phyloP scores from a whole-genome alignment of 2,329 filamentous ascomycete species.

The Cercospora citrullina region DNA sequence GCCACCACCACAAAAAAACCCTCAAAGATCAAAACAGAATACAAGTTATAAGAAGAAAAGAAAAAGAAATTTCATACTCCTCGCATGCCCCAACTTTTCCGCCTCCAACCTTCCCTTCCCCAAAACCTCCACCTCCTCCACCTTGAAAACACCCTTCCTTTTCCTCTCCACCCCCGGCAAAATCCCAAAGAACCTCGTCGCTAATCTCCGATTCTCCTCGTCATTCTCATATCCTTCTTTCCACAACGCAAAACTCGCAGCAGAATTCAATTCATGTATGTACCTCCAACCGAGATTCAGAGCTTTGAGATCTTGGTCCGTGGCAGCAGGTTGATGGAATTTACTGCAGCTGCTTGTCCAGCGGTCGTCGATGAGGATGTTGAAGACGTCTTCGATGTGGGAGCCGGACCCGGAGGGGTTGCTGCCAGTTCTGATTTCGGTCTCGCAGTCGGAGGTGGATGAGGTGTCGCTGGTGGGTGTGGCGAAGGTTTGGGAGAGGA shows the following conservation, averaged over 20 bases:
- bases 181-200: conserved; percentile 20
- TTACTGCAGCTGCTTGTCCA: not conserved
- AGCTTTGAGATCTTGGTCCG: not conserved
- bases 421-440: not conserved
- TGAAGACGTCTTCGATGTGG: conserved; percentile 4
- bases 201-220: conserved; percentile 10
- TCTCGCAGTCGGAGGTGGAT: not conserved
- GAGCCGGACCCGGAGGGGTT: not conserved
- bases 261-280: not conserved
- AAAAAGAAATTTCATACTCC: not conserved
- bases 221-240: conserved; percentile 5
- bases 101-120: not conserved
- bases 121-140: not conserved
- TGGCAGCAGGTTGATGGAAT: not conserved
- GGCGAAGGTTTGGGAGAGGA: not conserved
- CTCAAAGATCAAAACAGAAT: too few relatives aligned
- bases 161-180: conserved; percentile 5
- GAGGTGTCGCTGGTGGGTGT: not conserved
- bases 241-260: conserved; percentile 2
- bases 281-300: not conserved
- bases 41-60: not conserved
- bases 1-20: too few relatives aligned
- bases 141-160: not conserved
- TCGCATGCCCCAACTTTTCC: not conserved
- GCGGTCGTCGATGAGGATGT: not conserved